Evolutionary conservation across 2,329 filamentous ascomycete species (phyloP).

Genomic region (Colletotrichum falcatum): DNA sequence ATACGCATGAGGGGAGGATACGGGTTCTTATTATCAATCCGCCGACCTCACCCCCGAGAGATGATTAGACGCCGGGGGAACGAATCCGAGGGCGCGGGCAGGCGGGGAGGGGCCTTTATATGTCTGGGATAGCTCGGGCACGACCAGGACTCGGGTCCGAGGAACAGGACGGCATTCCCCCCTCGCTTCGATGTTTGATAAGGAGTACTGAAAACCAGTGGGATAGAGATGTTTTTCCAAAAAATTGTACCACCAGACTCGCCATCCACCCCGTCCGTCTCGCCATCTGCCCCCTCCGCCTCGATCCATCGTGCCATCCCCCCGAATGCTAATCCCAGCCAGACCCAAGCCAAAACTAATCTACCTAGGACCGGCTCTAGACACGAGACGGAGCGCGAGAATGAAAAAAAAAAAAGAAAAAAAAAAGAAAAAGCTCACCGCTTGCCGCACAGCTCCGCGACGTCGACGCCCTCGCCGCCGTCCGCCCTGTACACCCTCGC

Average conservation of each 20-base stretch:
- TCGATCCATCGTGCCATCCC: not conserved
- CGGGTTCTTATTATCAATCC: too few relatives aligned
- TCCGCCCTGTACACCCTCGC: constrained; percentile 67
- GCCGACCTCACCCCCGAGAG: too few relatives aligned
- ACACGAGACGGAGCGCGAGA: not conserved
- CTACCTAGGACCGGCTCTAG: not conserved
- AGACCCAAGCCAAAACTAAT: not conserved
- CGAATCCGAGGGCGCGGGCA: not conserved
- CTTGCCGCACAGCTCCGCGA: constrained; percentile 20
- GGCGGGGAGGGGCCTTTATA: too few relatives aligned
- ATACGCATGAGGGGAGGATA: too few relatives aligned
- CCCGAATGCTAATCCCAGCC: not conserved
- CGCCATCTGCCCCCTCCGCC: not conserved
- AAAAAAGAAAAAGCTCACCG: not conserved
- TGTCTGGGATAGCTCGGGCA: not conserved
- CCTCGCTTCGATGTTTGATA: constrained; percentile 15
- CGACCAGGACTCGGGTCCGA: constrained; percentile 14
- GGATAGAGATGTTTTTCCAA: constrained; percentile 24
- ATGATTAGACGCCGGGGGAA: constrained; percentile 1
- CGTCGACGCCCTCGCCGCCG: constrained; percentile 33
- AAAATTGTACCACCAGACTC: constrained; percentile 36
- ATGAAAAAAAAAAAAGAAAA: too few relatives aligned
- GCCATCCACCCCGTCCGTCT: not conserved
- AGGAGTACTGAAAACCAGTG: constrained; percentile 23
- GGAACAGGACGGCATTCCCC: constrained; percentile 4